These are phyloP conservation scores for Globisporangium orthogonon DNA, from an alignment of 352 stramenopile genomes.

Conservation along the genomic window DNA sequence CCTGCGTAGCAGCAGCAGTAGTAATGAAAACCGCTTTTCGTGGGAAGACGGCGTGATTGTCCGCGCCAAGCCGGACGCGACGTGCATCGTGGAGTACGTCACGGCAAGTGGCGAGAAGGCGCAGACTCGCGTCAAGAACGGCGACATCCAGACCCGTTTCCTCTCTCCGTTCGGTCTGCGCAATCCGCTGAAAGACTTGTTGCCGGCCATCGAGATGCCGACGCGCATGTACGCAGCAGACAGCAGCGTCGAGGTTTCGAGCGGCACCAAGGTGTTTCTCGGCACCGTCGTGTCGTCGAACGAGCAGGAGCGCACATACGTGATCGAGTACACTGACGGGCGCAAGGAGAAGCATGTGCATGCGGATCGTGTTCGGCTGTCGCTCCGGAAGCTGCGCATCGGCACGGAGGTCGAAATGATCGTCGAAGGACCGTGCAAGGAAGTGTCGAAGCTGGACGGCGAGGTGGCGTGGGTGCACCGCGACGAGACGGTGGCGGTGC, in stretches of 20 bases:
- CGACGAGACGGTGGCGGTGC: conserved; percentile 56
- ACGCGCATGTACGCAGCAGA: conserved; percentile 24
- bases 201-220: conserved; percentile 22
- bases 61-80: conserved; percentile 35
- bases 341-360: conserved; percentile 52
- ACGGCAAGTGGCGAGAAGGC: conserved; percentile 24
- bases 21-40: conserved; percentile 2
- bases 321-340: conserved; percentile 47
- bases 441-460: conserved; percentile 62
- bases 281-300: conserved; percentile 34
- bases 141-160: conserved; percentile 39
- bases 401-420: conserved; percentile 72
- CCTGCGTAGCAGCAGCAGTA: conserved; percentile 15
- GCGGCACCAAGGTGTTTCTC: conserved; percentile 36
- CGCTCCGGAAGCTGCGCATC: conserved; percentile 42
- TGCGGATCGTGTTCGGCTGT: conserved; percentile 45
- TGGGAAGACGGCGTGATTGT: conserved; percentile 50
- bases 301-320: conserved; percentile 43
- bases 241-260: conserved; percentile 45
- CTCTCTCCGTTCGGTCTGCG: conserved; percentile 20
- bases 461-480: conserved; percentile 71
- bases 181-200: conserved; percentile 18
- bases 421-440: conserved; percentile 62
- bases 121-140: conserved; percentile 39
- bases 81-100: conserved; percentile 37